Percentiles rank a stretch among this genome's conserved stretches.
Conservation (phyloP, 768 basidiomycete genomes). For the Phaeotremella fagi region DNA sequence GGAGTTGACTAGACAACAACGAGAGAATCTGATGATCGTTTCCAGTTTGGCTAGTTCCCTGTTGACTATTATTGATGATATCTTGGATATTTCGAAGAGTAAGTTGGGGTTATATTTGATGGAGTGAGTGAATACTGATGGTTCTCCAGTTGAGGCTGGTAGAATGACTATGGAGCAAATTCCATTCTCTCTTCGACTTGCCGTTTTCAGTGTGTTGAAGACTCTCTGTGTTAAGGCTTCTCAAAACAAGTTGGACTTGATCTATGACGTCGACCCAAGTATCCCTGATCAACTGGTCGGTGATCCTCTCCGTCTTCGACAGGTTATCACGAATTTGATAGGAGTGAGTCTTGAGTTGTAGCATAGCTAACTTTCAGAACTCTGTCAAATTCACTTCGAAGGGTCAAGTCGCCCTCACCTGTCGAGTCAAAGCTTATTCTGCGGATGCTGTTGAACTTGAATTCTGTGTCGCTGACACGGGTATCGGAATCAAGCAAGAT, state of each 20-base stretch:
- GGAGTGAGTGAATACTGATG: constrained; percentile 18
- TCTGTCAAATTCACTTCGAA: constrained; percentile 97
- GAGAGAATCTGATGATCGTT: constrained; percentile 91
- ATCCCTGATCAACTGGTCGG: constrained; percentile 97
- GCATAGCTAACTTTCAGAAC: constrained; percentile 50
- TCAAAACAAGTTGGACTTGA: constrained; percentile 91
- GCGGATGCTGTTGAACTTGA: constrained; percentile 83
- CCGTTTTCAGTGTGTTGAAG: constrained; percentile 95
- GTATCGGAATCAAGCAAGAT: constrained; percentile 97
- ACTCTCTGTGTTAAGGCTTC: constrained; percentile 96
- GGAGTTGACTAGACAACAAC: constrained; percentile 86
- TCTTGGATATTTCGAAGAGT: constrained; percentile 99
- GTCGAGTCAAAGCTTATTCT: constrained; percentile 57
- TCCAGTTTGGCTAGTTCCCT: constrained; percentile 89
- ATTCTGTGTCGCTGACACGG: constrained; percentile 96
- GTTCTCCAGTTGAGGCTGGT: constrained; percentile 79
- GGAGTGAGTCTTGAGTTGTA: constrained; percentile 19
- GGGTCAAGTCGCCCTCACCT: constrained; percentile 86
- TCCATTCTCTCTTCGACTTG: constrained; percentile 94
- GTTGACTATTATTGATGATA: constrained; percentile 95
- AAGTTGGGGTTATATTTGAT: constrained; percentile 45
- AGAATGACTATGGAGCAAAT: constrained; percentile 99
- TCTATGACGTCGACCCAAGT: constrained; percentile 89
- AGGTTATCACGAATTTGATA: constrained; percentile 52
- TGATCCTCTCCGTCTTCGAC: constrained; percentile 86